A percentile compares a stretch with the other conserved stretches of the same genome.
phyloP scores from a whole-genome alignment of 768 basidiomycete genomes.

The Panaeolus papilionaceus region DNA sequence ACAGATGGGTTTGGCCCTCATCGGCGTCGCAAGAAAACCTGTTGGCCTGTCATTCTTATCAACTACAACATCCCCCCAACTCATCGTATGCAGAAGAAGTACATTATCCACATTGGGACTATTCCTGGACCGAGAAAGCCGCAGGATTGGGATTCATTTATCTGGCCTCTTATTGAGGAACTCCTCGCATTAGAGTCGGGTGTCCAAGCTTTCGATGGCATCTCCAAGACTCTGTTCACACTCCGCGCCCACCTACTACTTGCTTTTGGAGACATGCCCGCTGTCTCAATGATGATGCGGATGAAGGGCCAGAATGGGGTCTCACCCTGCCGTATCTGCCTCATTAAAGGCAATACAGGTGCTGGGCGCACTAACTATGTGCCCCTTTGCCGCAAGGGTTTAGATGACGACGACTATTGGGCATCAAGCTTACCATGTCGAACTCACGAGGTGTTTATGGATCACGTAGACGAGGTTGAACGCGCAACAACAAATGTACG shows the following conservation, averaged over 20 bases:
- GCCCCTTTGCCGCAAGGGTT: constrained; percentile 22
- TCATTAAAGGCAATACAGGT: constrained; percentile 31
- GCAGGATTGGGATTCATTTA: constrained; percentile 46
- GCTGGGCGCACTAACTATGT: constrained; percentile 31
- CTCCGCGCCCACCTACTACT: constrained; percentile 28
- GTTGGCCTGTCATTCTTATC: constrained; percentile 48
- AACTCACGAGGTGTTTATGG: constrained; percentile 36
- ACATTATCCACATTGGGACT: constrained; percentile 41
- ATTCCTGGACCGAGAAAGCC: constrained; percentile 51
- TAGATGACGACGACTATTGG: constrained; percentile 27
- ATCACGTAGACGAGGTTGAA: constrained; percentile 31
- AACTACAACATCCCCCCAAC: constrained; percentile 39
- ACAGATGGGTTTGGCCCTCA: constrained; percentile 51
- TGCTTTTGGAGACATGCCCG: constrained; percentile 31
- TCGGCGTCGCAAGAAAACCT: constrained; percentile 36
- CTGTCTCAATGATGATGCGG: constrained; percentile 27
- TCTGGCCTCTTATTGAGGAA: constrained; percentile 44
- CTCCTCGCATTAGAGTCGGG: constrained; percentile 38
- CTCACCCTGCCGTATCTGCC: constrained; percentile 39
- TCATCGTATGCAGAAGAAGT: constrained; percentile 35
- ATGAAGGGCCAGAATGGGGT: constrained; percentile 47
- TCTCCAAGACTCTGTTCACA: constrained; percentile 13
- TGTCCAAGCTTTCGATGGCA: constrained; percentile 33
- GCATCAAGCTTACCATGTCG: constrained; percentile 40
- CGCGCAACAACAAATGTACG: constrained; percentile 27